Evolutionary conservation across 2,329 filamentous ascomycete species (phyloP), one percentile per base, ranked within the genome.

Genomic region (Arthrocladium fulminans): DNA sequence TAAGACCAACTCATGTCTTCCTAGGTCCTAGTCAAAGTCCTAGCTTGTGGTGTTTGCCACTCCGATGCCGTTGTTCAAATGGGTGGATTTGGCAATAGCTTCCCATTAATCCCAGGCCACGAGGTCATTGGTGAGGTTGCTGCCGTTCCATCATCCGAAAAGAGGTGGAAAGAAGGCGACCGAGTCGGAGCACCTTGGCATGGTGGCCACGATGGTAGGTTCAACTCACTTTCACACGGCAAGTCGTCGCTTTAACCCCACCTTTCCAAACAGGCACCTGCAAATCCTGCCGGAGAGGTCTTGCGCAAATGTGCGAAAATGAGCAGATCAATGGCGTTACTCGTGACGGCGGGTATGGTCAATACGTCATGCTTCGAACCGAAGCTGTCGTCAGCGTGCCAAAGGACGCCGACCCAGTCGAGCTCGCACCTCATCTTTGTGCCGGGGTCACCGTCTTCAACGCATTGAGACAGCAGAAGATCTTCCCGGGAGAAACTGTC

Each of bases 31-130:
- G 73, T 86, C 63, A 87, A 87, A 62, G 76, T 86, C 2, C 68
- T 80, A 7, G 84, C 84, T 4, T 86, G 80, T 56, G 84, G 84
- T 37, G 76, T 89, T 42, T 88, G 84, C 64, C 81, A 80, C 62
- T 76, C 74, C 0, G 84, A 88, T 57, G 52, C 66, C 17, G 65
- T 63, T 46, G 64, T 76, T 1, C 68, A 73, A 43, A 40, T 59
- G 2, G 78, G 79, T 20, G 58, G 64, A 3, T 66, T 83, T 37
- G 77, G 76, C 9, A 72, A 76, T 37, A 57, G 72, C 17, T 81
- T 76, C 57, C 83, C 83, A 1, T 73, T 77, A 4, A 66, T 80
- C 2, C 80, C 82, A 0, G 85, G 85, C 19, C 85, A 89, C 64
- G 84, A 88, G 62, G 68, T 83, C 27, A 75, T 88, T 47, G 84